phyloP scores from a whole-genome alignment of 768 basidiomycete species.

The Tulasnella calospora region DNA sequence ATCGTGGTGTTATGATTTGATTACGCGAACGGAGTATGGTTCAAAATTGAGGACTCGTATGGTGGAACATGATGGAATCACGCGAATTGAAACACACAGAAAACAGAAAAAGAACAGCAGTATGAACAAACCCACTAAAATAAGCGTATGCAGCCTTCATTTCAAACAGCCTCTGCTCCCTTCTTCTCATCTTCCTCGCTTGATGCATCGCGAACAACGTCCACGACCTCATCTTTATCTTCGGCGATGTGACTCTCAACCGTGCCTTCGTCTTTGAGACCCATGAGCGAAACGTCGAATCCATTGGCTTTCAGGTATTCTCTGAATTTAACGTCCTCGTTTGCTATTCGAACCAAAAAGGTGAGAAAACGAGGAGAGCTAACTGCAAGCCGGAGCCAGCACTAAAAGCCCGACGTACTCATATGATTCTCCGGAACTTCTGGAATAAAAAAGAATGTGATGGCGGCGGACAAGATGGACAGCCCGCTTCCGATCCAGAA shows the following conservation, averaged over 20 bases:
- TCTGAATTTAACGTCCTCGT: slow-evolving; percentile 54
- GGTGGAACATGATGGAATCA: not conserved
- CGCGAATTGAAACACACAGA: not conserved
- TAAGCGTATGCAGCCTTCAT: not conserved
- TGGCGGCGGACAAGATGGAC: slow-evolving; percentile 69
- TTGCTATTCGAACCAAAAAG: not conserved
- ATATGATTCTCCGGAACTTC: slow-evolving; percentile 63
- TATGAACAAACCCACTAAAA: not conserved
- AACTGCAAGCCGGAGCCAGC: slow-evolving; percentile 14
- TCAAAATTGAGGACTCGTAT: not conserved
- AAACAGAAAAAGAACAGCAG: not conserved
- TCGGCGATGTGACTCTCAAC: not conserved
- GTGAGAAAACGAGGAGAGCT: not conserved
- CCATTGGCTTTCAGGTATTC: slow-evolving; percentile 73
- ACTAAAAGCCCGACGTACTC: not conserved
- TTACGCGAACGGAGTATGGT: not conserved
- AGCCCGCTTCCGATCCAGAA: slow-evolving; percentile 83
- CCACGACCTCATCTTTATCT: not conserved
- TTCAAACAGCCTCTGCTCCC: not conserved
- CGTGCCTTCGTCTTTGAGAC: slow-evolving; percentile 33
- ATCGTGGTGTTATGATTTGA: not conserved
- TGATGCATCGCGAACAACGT: not conserved
- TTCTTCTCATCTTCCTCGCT: not conserved
- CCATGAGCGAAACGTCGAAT: slow-evolving; percentile 73
- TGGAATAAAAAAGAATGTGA: slow-evolving; percentile 68